These are phyloP conservation scores for Phytophthora agathidicida DNA, from an alignment of 352 stramenopile genomes.

Conservation along the genomic window DNA sequence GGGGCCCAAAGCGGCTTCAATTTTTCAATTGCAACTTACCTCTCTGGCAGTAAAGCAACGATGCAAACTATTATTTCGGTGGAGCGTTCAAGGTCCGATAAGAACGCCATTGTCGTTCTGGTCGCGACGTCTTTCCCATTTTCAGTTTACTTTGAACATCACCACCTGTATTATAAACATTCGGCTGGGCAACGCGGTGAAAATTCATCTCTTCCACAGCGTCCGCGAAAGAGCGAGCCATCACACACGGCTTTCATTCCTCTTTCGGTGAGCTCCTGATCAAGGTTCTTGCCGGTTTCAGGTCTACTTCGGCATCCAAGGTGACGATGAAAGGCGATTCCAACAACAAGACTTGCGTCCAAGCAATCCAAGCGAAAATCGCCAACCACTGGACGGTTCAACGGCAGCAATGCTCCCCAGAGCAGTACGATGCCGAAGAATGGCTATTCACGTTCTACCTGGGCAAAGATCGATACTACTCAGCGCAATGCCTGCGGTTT, in stretches of 20 bases:
- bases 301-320: not conserved
- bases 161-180: constrained; percentile 15
- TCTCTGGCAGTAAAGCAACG: no score
- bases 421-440: constrained; percentile 69
- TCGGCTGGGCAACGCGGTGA: not conserved
- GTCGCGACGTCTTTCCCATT: constrained; percentile 6
- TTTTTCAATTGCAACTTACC: no score
- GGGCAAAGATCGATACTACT: constrained; percentile 63
- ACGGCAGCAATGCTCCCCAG: constrained; percentile 45
- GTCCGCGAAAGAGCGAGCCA: not conserved
- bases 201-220: constrained; percentile 14
- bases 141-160: not conserved
- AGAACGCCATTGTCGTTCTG: constrained; percentile 14
- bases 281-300: not conserved
- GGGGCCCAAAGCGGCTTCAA: no score
- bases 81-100: no score
- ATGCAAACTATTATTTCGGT: no score
- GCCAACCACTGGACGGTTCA: constrained; percentile 58
- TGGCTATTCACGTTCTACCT: constrained; percentile 66
- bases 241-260: constrained; percentile 9
- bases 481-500: constrained; percentile 42
- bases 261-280: constrained; percentile 3
- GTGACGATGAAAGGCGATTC: constrained; percentile 13
- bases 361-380: constrained; percentile 22
- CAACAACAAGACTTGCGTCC: constrained; percentile 19